Evolutionary conservation across 305 asterid species (phyloP), one percentile per base, ranked within the genome.

Genomic region (Fraxinus albicans): DNA sequence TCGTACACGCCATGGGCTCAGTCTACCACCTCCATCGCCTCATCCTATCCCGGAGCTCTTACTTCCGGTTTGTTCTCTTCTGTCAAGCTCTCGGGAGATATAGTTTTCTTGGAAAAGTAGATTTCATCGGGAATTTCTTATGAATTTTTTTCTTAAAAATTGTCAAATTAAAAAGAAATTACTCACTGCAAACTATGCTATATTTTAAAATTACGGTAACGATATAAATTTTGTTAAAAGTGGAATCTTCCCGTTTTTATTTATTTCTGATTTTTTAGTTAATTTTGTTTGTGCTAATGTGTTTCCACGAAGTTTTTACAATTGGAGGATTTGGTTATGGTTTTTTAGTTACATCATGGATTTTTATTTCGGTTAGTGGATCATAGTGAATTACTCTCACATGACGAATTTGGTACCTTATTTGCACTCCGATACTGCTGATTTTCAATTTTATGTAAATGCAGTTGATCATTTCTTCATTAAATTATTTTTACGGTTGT

Each of bases 41-140:
- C 84, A 87, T 96, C 76, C 94, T 96, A 79, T 96, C 98, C 47
- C 95, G 98, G 75, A 96, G 98, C 86, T 92, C 99, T 82, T 96
- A 93, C 82, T 96, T 96, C 91, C 91, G 99, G 99, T 90, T 33
- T 38, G 82, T 79, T 67, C 80, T 77, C 44, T 53, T 60, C 67
- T 40, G 25, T 67, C 50, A 72, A 33, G 44, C 77, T 72, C 12
- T 72, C 1, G 19, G 6, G 38, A 19, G 29, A 72, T 31, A 2
- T 15, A 15, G 23, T 12, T 29, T 27, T 69, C 6, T 69, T 1
- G 12, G 76, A 15, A 15, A 34, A 33, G 77, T 72, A 6, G 77
- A 72, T 29, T 29, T 27, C 77, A 13, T 4, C 25, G 77, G 13
- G 3, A 33, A 72, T 23, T 72, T 72, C 77, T 34, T n/a, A 33